Evolutionary conservation across 2,329 filamentous ascomycete species (phyloP), one percentile per base, ranked within the genome.

Genomic region (Zymoseptoria brevis): DNA sequence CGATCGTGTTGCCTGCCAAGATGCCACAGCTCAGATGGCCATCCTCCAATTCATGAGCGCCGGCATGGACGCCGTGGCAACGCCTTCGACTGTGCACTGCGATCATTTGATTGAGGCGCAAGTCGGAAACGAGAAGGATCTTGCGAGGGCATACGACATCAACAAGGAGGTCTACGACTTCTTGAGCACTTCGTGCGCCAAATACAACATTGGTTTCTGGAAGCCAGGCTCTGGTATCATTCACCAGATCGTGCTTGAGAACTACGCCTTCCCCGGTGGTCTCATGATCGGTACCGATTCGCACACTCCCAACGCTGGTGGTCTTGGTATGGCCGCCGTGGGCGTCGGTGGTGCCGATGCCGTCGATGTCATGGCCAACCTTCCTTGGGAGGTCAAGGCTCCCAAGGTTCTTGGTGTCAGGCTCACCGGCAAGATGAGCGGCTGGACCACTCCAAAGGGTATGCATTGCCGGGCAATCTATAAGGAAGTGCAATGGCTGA

Each of bases 201-300:
- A 97, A 83, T 99, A 97, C 84, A 93, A 97, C 84, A 97, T 97
- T 76, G 94, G 94, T 82, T 97, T 97, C 87, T 99, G 94, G 94
- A 90, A 85, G 77, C 94, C 94, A 66, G 94, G 94, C 70, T 96
- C 93, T 75, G 94, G 94, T 83, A 99, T 97, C 76, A 99, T 99
- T 71, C 94, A 99, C 81, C 94, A 97, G 83, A 97, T 97, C 74
- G 79, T 97, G 16, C 85, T 97, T 60, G 94, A 99, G 82, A 97
- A 97, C 84, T 97, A 97, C 77, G 92, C 92, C 76, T 97, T 97
- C 87, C 94, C 94, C 66, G 94, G 94, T 84, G 93, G 88, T 84
- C 85, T 99, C 60, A 86, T 99, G 74, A 97, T 97, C 74, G 94
- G 94, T 76, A 97, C 93, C 69, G 93, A 97, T 77, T 96, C 91